A percentile compares a stretch with the other conserved stretches of the same genome.
Conservation (phyloP, 345 rosid genomes). For the Linum tenue region DNA sequence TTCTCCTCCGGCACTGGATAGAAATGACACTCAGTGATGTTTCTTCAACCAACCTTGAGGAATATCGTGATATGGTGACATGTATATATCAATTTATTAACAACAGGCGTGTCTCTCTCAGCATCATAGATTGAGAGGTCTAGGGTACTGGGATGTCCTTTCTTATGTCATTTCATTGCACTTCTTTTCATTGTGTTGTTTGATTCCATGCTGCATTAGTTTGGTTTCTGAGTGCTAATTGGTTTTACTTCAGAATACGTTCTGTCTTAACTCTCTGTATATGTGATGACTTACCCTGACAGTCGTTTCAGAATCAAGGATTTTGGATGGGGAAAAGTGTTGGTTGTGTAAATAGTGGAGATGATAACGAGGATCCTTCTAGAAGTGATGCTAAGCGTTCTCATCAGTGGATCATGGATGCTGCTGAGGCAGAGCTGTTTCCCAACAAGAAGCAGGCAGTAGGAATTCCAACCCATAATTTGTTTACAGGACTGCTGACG, state of each 20-base stretch:
- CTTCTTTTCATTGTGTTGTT: too few relatives aligned
- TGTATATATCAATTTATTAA: too few relatives aligned
- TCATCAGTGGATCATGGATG: constrained; percentile 43
- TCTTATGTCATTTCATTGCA: too few relatives aligned
- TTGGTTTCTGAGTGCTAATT: not conserved
- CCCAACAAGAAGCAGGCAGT: constrained; percentile 40
- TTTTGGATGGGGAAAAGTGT: constrained; percentile 37
- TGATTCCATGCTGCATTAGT: too few relatives aligned
- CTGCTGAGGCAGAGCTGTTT: constrained; percentile 31
- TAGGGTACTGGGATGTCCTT: too few relatives aligned
- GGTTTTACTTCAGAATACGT: not conserved
- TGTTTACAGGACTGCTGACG: constrained; percentile 30
- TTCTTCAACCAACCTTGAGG: too few relatives aligned
- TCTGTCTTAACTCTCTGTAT: not conserved
- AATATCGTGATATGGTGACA: too few relatives aligned
- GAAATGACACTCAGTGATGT: too few relatives aligned
- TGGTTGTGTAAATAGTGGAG: constrained; percentile 27
- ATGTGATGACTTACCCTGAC: not conserved
- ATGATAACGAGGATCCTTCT: constrained; percentile 30
- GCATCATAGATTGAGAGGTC: too few relatives aligned
- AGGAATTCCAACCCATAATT: constrained; percentile 28
- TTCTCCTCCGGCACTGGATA: too few relatives aligned
- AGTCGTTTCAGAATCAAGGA: constrained; percentile 38
- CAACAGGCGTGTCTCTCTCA: too few relatives aligned
- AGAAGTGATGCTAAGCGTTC: constrained; percentile 32